Percentiles rank a stretch among this genome's conserved stretches.
Evolutionary conservation across 2,329 filamentous ascomycete species (phyloP).

Genomic region (Sporothrix humicola): DNA sequence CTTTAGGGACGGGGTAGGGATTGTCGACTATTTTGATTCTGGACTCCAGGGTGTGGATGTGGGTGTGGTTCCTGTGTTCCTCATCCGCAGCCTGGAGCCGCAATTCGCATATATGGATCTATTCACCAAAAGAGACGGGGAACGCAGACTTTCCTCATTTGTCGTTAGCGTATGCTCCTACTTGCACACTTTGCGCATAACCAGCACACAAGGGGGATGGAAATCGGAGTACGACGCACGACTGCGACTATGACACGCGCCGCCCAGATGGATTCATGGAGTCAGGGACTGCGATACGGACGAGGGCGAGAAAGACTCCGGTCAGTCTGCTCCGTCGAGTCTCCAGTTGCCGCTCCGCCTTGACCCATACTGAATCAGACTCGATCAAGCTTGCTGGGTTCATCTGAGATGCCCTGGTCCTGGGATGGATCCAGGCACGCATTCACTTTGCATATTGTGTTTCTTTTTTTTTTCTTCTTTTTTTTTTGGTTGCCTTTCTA

Average conservation of each 20-base stretch:
- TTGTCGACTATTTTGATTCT: background rate
- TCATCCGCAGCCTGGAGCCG: conserved; percentile 19
- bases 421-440: background rate
- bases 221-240: conserved; percentile 12
- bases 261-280: background rate
- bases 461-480: background rate
- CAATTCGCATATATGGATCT: conserved; percentile 13
- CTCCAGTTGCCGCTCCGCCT: no score
- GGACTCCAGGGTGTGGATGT: background rate
- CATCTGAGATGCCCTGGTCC: no score
- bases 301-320: no score
- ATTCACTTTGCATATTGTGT: background rate
- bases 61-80: background rate
- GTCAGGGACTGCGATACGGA: no score
- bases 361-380: no score
- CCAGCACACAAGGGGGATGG: background rate
- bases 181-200: background rate
- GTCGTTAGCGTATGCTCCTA: background rate
- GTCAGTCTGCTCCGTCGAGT: no score
- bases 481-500: no score
- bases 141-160: background rate
- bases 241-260: conserved; percentile 19
- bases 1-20: background rate
- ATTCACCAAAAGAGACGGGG: no score
- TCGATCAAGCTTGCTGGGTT: no score